Evolutionary conservation across 805 yeast species (phyloP).

Genomic region (Kodamaea leandrae): DNA sequence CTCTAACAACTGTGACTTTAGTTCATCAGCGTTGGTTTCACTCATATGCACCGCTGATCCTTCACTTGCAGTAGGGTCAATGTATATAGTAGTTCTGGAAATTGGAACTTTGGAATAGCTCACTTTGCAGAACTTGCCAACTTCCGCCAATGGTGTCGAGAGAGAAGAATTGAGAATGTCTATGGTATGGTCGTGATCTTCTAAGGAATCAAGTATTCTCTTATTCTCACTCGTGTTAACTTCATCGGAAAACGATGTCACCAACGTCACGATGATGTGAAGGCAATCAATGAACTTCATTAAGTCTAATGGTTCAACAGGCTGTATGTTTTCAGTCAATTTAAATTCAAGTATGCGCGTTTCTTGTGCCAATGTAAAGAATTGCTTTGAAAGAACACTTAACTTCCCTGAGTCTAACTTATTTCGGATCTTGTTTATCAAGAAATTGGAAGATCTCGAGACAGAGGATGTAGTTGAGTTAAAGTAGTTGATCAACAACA

Average conservation of each 20-base stretch:
- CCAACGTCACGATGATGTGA: too few relatives aligned
- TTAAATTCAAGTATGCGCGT: background rate
- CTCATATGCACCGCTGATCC: too few relatives aligned
- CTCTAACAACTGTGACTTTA: constrained; percentile 12
- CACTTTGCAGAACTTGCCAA: background rate
- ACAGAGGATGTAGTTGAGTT: background rate
- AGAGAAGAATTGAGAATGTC: background rate
- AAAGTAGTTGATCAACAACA: background rate
- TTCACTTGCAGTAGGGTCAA: too few relatives aligned
- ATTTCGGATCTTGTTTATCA: background rate
- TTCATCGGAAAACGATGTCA: background rate
- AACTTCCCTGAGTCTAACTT: background rate
- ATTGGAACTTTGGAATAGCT: background rate
- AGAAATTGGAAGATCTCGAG: background rate
- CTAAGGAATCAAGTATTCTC: background rate
- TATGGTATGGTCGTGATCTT: background rate
- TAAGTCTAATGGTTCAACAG: background rate
- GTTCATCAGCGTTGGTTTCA: background rate
- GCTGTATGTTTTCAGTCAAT: background rate
- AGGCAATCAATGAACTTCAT: background rate
- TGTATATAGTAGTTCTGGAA: background rate
- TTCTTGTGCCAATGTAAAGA: background rate
- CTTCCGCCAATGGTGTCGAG: background rate
- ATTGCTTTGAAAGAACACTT: background rate
- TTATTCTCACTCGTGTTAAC: background rate